A percentile compares a stretch with the other conserved stretches of the same genome.
Evolutionary conservation across 345 rosid genomes (phyloP).

Genomic region (Fremontodendron californicum): DNA sequence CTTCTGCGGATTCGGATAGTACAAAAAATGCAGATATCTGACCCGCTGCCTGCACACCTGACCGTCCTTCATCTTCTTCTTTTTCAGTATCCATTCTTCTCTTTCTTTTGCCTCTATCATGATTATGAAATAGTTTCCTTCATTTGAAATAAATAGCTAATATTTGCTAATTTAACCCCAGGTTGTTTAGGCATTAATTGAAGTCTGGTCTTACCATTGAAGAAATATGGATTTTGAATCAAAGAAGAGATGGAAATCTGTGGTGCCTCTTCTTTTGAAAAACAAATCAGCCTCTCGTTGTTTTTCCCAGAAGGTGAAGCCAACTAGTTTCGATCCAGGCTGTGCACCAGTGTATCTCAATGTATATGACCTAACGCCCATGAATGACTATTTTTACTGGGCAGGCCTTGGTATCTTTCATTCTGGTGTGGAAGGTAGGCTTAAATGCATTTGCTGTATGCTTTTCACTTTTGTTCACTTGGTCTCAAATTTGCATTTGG

Average conservation of each 20-base stretch:
- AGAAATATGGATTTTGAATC: conserved; percentile 58
- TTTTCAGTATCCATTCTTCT: not conserved
- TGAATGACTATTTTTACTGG: conserved; percentile 91
- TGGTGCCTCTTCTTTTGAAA: conserved; percentile 48
- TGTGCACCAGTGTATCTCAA: conserved; percentile 79
- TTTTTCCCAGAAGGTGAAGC: conserved; percentile 65
- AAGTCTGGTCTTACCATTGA: conserved; percentile 16
- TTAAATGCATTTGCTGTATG: conserved; percentile 11
- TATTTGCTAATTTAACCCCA: conserved; percentile 16
- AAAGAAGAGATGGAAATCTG: conserved; percentile 60
- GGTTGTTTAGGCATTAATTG: conserved; percentile 36
- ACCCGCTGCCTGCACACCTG: too few species aligned
- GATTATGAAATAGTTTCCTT: not conserved
- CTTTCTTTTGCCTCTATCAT: not conserved
- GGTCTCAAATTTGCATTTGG: not conserved
- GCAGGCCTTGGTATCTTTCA: conserved; percentile 95
- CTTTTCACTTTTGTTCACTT: conserved; percentile 11
- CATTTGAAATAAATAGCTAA: not conserved
- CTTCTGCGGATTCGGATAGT: too few species aligned
- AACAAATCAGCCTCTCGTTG: conserved; percentile 68
- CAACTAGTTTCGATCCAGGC: conserved; percentile 57
- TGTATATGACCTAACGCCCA: conserved; percentile 86
- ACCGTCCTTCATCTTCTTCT: not conserved
- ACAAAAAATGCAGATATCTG: too few species aligned
- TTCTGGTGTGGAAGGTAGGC: conserved; percentile 94